These are phyloP conservation scores for Aureobasidium melanogenum DNA, from an alignment of 2,329 filamentous ascomycete species.

Conservation along the genomic window DNA sequence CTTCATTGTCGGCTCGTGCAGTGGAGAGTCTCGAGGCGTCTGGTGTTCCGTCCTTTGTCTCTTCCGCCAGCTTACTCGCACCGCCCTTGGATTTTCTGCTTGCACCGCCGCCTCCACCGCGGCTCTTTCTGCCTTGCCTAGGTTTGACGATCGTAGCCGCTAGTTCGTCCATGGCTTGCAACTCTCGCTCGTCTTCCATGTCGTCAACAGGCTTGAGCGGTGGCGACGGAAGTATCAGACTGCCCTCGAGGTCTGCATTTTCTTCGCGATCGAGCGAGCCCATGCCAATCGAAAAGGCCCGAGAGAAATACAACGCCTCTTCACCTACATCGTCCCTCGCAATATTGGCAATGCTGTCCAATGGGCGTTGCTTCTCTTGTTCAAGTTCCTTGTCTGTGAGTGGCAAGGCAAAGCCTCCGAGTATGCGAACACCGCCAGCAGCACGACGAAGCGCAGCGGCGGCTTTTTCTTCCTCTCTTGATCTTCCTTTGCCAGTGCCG, in stretches of 20 bases:
- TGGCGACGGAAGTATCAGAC: background rate
- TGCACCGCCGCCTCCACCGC: background rate
- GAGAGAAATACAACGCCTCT: conserved; percentile 46
- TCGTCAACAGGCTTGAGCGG: conserved; percentile 12
- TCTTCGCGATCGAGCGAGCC: background rate
- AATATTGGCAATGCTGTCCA: conserved; percentile 1
- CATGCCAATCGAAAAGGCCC: background rate
- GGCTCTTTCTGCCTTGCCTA: conserved; percentile 3
- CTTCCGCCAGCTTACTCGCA: background rate
- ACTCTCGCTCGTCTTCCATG: conserved; percentile 15
- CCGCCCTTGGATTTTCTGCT: conserved; percentile 11
- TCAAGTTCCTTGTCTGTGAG: conserved; percentile 10
- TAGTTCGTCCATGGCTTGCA: conserved; percentile 7
- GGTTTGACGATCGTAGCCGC: background rate
- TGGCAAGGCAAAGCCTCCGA: conserved; percentile 32
- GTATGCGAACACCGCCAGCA: conserved; percentile 24
- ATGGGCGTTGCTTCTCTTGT: conserved; percentile 1
- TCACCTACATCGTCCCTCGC: conserved; percentile 71
- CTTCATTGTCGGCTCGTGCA: background rate
- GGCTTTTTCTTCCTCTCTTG: conserved; percentile 11
- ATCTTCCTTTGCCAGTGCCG: conserved; percentile 19
- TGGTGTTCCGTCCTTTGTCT: background rate
- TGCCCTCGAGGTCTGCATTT: background rate
- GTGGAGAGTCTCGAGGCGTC: conserved; percentile 1
- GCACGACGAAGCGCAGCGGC: conserved; percentile 34